Percentiles rank a stretch among this genome's conserved stretches.
Conservation (phyloP, 441 rosid species). For the Pelargonium cotyledonis region DNA sequence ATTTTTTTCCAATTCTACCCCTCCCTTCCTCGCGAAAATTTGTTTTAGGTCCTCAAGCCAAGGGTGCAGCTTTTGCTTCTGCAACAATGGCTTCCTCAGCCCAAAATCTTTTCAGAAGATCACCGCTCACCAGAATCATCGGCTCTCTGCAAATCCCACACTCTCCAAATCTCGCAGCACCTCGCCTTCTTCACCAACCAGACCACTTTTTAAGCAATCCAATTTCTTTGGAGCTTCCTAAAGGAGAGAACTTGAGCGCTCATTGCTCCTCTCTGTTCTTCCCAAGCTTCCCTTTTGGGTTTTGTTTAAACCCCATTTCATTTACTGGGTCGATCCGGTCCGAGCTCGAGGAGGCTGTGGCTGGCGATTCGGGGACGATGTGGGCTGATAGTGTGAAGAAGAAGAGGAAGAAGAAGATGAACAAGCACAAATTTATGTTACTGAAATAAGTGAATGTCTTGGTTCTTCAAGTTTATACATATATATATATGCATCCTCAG, state of each 20-base stretch:
- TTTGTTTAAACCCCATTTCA: constrained; percentile 21
- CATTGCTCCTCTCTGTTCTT: constrained; percentile 17
- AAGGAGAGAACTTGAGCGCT: constrained; percentile 13
- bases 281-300: constrained; percentile 31
- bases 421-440: constrained; percentile 88
- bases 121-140: constrained; percentile 15
- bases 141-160: constrained; percentile 16
- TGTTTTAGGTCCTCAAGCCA: no score
- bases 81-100: constrained; percentile 29
- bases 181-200: constrained; percentile 1
- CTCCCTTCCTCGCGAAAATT: neutral
- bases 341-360: constrained; percentile 17
- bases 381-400: constrained; percentile 86
- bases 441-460: no score
- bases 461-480: no score
- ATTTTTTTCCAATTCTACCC: neutral
- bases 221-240: constrained; percentile 3
- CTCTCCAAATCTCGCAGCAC: constrained; percentile 1
- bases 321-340: constrained; percentile 17
- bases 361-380: constrained; percentile 26
- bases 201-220: neutral
- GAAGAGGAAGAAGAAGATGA: constrained; percentile 95
- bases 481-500: no score
- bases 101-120: constrained; percentile 24
- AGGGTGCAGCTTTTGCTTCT: neutral